A percentile compares a stretch with the other conserved stretches of the same genome.
Evolutionary conservation across 192 early-diverging fungal genomes (phyloP).

Genomic region (Mortierella alpina): DNA sequence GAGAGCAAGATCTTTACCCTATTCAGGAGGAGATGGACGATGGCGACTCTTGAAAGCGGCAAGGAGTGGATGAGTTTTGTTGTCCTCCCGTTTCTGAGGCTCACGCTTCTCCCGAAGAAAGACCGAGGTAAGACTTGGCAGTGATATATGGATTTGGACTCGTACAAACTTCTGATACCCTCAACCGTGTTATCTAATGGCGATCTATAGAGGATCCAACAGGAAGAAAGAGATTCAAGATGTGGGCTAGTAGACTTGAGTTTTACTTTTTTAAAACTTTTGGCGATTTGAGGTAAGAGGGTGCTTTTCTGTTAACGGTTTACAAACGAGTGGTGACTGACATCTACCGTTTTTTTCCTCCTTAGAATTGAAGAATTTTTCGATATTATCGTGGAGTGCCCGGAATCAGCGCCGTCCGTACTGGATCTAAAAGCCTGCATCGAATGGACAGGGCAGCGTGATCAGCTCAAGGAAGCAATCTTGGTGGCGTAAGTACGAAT

Average conservation of each 20-base stretch:
- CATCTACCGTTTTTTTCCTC: neutral
- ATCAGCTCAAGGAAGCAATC: constrained; percentile 40
- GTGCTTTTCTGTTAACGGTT: neutral
- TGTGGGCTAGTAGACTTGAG: constrained; percentile 45
- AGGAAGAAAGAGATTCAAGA: constrained; percentile 24
- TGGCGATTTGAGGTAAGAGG: constrained; percentile 37
- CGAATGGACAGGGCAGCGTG: constrained; percentile 44
- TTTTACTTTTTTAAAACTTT: constrained; percentile 52
- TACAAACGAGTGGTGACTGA: neutral
- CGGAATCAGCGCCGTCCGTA: constrained; percentile 69
- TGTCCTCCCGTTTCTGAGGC: constrained; percentile 25
- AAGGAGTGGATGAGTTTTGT: constrained; percentile 43
- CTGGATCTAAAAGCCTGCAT: constrained; percentile 68
- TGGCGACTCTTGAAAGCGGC: constrained; percentile 24
- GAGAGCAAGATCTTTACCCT: constrained; percentile 24
- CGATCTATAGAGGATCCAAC: constrained; percentile 13
- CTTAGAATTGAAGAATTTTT: constrained; percentile 71
- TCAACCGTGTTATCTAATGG: neutral
- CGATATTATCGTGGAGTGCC: constrained; percentile 79
- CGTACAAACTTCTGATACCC: neutral
- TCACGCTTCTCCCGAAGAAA: constrained; percentile 23
- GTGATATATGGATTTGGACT: neutral
- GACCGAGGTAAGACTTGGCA: constrained; percentile 11
- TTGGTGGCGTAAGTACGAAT: constrained; percentile 26
- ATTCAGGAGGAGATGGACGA: constrained; percentile 21